phyloP scores from a whole-genome alignment of 306 rosid genomes.

The Malus sylvestris region DNA sequence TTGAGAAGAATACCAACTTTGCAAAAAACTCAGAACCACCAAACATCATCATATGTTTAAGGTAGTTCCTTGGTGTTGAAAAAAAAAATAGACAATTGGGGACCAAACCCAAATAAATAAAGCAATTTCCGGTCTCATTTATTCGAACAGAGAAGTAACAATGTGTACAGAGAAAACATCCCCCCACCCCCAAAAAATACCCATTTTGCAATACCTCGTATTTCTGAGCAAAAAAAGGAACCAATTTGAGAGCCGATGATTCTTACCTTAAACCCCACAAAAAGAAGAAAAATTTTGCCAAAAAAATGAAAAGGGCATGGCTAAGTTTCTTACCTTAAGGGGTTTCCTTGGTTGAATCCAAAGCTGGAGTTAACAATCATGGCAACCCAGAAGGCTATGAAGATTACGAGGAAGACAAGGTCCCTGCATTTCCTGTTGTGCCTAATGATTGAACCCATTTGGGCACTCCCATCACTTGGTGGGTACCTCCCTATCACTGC shows the following conservation, averaged over 20 bases:
- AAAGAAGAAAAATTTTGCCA: constrained; percentile 1
- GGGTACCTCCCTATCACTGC: constrained; percentile 89
- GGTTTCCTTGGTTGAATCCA: constrained; percentile 85
- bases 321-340: constrained; percentile 49
- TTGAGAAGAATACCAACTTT: neutral
- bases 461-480: constrained; percentile 83
- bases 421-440: constrained; percentile 87
- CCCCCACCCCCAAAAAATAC: neutral
- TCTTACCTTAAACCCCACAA: neutral
- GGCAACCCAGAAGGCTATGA: constrained; percentile 83
- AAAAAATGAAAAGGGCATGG: constrained; percentile 10
- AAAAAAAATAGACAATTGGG: neutral
- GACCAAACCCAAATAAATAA: neutral
- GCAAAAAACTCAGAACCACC: neutral
- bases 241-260: constrained; percentile 14
- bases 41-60: neutral
- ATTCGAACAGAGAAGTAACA: constrained; percentile 9
- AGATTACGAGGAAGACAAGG: constrained; percentile 59
- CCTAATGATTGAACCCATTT: constrained; percentile 69
- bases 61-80: neutral
- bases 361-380: constrained; percentile 98
- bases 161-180: neutral
- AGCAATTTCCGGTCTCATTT: neutral
- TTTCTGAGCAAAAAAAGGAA: constrained; percentile 7
- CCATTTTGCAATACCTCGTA: constrained; percentile 1